A percentile compares a stretch with the other conserved stretches of the same genome.
These are phyloP conservation scores for Nitzschia sp. DNA, from an alignment of 108 stramenopile genomes.

Conservation along the genomic window DNA sequence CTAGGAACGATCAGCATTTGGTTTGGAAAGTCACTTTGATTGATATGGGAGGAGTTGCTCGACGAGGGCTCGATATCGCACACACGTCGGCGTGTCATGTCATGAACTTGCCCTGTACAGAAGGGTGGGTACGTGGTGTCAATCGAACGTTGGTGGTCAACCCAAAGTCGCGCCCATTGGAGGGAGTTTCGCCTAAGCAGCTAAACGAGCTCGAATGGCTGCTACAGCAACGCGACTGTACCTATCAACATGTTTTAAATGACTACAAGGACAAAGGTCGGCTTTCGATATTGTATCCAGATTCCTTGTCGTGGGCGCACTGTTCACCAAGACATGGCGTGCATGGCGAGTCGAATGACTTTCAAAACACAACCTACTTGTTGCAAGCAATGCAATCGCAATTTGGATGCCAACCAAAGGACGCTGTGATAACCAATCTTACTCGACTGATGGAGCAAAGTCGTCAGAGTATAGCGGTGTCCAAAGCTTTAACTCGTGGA, in stretches of 20 bases:
- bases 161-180: not conserved
- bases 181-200: not conserved
- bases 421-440: not conserved
- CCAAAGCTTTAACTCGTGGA: not conserved
- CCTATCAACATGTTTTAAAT: conserved; percentile 1
- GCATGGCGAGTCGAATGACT: not conserved
- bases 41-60: conserved; percentile 22
- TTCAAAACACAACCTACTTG: conserved; percentile 6
- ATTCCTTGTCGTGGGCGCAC: conserved; percentile 3
- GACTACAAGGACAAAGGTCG: not conserved
- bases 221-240: conserved; percentile 17
- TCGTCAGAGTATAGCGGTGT: not conserved
- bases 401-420: conserved; percentile 15
- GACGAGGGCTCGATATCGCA: conserved; percentile 9
- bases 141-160: conserved; percentile 13
- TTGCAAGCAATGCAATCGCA: conserved; percentile 13
- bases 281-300: not conserved
- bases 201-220: conserved; percentile 12
- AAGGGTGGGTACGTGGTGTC: conserved; percentile 15
- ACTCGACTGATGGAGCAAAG: not conserved
- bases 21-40: conserved; percentile 7
- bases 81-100: conserved; percentile 21
- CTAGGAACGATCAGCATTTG: not conserved
- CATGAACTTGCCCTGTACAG: conserved; percentile 4
- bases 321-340: not conserved